Base-by-base conservation (phyloP, 257 asterid species). In the Hygrophila difformis region DNA sequence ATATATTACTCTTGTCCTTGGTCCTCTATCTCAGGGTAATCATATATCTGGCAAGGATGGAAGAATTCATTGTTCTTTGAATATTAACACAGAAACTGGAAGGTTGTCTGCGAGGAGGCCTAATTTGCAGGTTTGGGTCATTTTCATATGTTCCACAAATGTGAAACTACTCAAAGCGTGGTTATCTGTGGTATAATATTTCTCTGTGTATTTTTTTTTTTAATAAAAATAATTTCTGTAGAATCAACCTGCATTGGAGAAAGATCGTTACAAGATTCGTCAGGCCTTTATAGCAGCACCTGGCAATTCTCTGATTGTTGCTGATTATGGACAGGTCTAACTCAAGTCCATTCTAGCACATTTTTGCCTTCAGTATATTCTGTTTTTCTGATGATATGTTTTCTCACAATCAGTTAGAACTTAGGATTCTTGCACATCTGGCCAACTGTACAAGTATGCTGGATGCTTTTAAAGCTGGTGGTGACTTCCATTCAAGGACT, bases 221-320 rank as follows among this genome's bases (percentile, higher is more conserved):
- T 0, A 26, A 24, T 3, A 24, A 26, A 26, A 3, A 26, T 8
- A 33, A 33, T 9, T 13, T 21, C 37, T 29, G 21, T 56, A 86
- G 99, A 91, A 91, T 64, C 95, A 91, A 31, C 99, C 99, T 13
- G 99, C 97, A 45, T 59, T 89, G 61, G 97, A 89, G 94, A 89
- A 89, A 65, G 97, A 89, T 58, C 84, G 96, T 31, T 89, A 88
- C 71, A 88, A 84, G 86, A 84, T 88, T 45, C 95, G 97, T 53
- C 84, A 84, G 67, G 95, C 93, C 43, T 88, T 88, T 71, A 61
- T 81, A 48, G 94, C 94, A 56, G 89, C 88, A 54, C 82, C 93
- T 23, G 97, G 95, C 28, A 88, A 84, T 69, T 84, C 95, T 29
- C 65, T 84, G 47, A 73, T 84, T 57, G 97, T 88, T 47, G 97